Percentiles rank a stretch among this genome's conserved stretches.
Evolutionary conservation across 768 basidiomycete species (phyloP).

Genomic region (Mrakia frigida): DNA sequence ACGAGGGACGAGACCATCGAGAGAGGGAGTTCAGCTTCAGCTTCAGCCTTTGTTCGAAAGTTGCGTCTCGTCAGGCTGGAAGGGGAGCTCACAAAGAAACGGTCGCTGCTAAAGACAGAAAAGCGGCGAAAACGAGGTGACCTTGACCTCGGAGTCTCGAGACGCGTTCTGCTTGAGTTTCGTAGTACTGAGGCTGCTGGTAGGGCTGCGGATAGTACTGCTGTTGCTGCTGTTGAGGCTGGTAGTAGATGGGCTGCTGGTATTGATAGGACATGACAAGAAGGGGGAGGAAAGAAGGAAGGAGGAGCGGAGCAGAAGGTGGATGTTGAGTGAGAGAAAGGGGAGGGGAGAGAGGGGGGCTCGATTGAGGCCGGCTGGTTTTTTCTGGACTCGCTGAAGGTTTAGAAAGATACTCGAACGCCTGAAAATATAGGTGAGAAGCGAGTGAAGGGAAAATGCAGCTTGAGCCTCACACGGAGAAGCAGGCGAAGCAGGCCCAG

Average conservation of each 20-base stretch:
- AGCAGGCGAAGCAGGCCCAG: too few species aligned
- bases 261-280: background rate
- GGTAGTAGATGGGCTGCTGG: background rate
- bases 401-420: too few species aligned
- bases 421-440: too few species aligned
- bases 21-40: background rate
- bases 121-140: background rate
- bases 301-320: background rate
- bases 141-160: background rate
- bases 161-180: background rate
- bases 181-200: background rate
- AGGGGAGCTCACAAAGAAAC: background rate
- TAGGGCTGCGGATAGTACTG: background rate
- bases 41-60: background rate
- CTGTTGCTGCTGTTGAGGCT: background rate
- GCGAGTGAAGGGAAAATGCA: too few species aligned
- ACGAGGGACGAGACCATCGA: too few species aligned
- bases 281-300: background rate
- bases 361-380: too few species aligned
- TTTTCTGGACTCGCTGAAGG: too few species aligned
- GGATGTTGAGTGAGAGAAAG: background rate
- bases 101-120: background rate
- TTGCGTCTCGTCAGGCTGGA: background rate
- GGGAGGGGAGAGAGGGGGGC: background rate
- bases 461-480: too few species aligned